Evolutionary conservation across 768 basidiomycete genomes (phyloP).

Genomic region (Xerocomus brunneocitrinus): DNA sequence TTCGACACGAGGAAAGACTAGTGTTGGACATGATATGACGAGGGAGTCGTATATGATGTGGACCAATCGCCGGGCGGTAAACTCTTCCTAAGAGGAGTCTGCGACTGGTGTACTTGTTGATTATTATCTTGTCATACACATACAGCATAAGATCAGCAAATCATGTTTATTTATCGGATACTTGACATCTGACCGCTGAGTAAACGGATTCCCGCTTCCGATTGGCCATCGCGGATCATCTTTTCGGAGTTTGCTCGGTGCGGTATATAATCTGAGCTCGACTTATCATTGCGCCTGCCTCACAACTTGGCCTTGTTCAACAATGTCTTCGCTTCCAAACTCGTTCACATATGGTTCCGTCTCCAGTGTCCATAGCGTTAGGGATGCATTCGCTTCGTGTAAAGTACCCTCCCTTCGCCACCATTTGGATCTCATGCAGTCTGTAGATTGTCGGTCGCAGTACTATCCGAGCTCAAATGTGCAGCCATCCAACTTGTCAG

Average conservation of each 20-base stretch:
- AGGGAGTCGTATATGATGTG: conserved; percentile 87
- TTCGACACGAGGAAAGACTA: conserved; percentile 64
- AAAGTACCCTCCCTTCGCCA: conserved; percentile 17
- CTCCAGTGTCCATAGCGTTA: conserved; percentile 45
- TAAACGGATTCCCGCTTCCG: background rate
- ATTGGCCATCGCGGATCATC: background rate
- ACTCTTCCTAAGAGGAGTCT: conserved; percentile 20
- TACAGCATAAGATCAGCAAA: conserved; percentile 15
- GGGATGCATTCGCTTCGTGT: conserved; percentile 62
- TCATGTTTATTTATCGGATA: conserved; percentile 19
- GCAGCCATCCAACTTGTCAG: conserved; percentile 42
- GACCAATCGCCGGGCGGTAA: conserved; percentile 73
- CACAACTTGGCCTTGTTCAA: background rate
- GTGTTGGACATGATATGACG: conserved; percentile 54
- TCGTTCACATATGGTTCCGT: conserved; percentile 45
- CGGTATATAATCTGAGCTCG: background rate
- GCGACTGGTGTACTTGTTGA: conserved; percentile 1
- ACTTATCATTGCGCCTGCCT: too few species aligned
- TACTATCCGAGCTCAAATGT: conserved; percentile 60
- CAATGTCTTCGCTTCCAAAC: conserved; percentile 44
- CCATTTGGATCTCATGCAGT: conserved; percentile 1
- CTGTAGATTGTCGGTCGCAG: conserved; percentile 62
- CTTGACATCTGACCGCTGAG: background rate
- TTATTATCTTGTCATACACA: conserved; percentile 6
- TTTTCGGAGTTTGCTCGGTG: conserved; percentile 1